A percentile compares a stretch with the other conserved stretches of the same genome.
These are phyloP conservation scores for Mortierella claussenii DNA, from an alignment of 192 early-diverging fungal species.

Conservation along the genomic window DNA sequence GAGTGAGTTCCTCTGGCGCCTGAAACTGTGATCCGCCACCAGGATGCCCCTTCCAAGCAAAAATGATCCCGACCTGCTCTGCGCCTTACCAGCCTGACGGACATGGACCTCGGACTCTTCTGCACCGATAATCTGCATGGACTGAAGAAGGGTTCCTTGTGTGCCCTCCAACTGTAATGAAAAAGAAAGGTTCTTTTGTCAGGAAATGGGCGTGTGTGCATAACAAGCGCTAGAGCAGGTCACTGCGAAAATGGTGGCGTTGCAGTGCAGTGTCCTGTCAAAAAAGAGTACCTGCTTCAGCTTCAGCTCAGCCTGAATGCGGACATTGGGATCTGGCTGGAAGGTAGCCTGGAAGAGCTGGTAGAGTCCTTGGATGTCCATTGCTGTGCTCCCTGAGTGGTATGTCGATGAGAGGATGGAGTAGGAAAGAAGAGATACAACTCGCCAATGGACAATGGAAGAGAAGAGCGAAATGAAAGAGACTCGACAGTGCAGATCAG, in stretches of 20 bases:
- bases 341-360: constrained; percentile 85
- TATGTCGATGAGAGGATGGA: constrained; percentile 1
- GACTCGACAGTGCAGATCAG: no score
- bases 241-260: no score
- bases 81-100: constrained; percentile 66
- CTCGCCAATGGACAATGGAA: neutral
- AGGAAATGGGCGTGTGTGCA: no score
- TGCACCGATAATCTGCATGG: constrained; percentile 67
- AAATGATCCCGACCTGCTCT: no score
- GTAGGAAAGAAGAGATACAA: neutral
- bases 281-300: constrained; percentile 71
- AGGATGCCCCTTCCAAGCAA: no score
- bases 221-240: no score
- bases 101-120: constrained; percentile 62
- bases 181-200: no score
- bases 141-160: constrained; percentile 45
- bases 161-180: constrained; percentile 48
- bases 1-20: no score
- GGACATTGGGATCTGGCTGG: constrained; percentile 81
- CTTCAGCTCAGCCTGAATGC: constrained; percentile 84
- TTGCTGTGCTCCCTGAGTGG: constrained; percentile 32
- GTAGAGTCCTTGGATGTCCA: constrained; percentile 72
- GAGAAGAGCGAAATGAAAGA: neutral
- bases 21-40: no score
- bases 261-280: no score